These are phyloP conservation scores for Alternaria gansuensis DNA, from an alignment of 2,329 filamentous ascomycete species.

Conservation along the genomic window DNA sequence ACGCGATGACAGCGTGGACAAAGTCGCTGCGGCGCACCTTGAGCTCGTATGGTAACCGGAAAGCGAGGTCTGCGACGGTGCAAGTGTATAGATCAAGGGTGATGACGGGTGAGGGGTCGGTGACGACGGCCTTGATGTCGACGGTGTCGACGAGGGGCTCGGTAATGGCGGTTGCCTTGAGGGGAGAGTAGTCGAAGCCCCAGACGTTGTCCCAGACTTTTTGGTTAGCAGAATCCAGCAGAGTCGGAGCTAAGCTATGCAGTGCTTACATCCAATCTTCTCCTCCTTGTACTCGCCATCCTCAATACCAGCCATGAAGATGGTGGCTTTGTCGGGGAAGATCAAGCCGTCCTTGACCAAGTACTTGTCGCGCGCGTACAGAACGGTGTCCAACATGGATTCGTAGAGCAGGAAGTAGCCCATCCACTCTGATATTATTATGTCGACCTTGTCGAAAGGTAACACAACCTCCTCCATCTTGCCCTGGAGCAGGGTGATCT, in stretches of 20 bases:
- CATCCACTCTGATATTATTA: constrained; percentile 99
- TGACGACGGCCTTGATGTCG: constrained; percentile 95
- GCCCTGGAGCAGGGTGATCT: constrained; percentile 97
- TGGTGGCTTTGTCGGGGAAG: constrained; percentile 98
- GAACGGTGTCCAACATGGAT: constrained; percentile 97
- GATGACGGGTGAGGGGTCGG: constrained; percentile 84
- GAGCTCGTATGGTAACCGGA: constrained; percentile 80
- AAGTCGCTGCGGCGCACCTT: constrained; percentile 87
- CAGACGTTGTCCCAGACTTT: constrained; percentile 99
- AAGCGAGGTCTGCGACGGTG: constrained; percentile 82
- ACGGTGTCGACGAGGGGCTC: constrained; percentile 98
- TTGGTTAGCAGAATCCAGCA: background rate
- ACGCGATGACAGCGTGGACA: constrained; percentile 93
- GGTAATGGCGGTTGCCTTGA: constrained; percentile 91
- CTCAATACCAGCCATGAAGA: constrained; percentile 96
- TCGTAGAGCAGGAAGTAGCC: constrained; percentile 99
- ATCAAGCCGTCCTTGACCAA: constrained; percentile 87
- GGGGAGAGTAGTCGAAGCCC: constrained; percentile 93
- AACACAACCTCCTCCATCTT: constrained; percentile 99
- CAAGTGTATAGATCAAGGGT: constrained; percentile 94
- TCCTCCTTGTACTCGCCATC: constrained; percentile 99
- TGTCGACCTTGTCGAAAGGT: constrained; percentile 95
- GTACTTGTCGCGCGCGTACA: constrained; percentile 95
- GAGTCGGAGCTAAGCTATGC: background rate
- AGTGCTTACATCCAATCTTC: constrained; percentile 87